Evolutionary conservation across 306 rosid genomes (phyloP).

Genomic region (Acacia confusa): DNA sequence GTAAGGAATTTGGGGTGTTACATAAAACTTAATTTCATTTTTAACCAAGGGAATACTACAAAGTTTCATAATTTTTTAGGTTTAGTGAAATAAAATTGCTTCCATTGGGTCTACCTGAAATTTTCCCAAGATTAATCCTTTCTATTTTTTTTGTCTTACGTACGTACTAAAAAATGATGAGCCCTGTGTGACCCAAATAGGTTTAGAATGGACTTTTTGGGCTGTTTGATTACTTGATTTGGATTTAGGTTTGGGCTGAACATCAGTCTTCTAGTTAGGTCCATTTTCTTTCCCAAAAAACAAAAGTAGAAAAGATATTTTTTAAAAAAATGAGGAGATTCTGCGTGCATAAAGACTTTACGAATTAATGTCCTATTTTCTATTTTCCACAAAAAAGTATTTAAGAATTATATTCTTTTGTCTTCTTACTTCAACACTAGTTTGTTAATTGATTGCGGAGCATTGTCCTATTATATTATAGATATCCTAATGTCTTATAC

Average conservation of each 20-base stretch:
- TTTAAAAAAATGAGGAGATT: neutral
- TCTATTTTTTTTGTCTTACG: too few relatives aligned
- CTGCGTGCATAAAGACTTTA: neutral
- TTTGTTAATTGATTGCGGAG: neutral
- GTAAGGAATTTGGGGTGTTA: too few relatives aligned
- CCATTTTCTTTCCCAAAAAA: neutral
- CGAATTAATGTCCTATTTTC: neutral
- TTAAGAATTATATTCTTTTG: neutral
- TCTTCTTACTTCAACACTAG: neutral
- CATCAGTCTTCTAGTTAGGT: neutral
- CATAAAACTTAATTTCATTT: too few relatives aligned
- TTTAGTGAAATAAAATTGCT: too few relatives aligned
- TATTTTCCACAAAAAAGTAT: neutral
- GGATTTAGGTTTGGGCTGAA: neutral
- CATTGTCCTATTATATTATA: neutral
- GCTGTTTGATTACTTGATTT: neutral
- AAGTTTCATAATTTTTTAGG: too few relatives aligned
- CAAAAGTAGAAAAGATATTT: neutral
- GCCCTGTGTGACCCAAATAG: neutral
- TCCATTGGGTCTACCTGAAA: too few relatives aligned
- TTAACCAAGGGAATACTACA: too few relatives aligned
- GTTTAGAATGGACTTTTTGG: neutral
- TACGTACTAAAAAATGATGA: too few relatives aligned
- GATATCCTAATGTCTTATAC: neutral
- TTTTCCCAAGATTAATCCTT: too few relatives aligned